These are phyloP conservation scores for Saccharomycopsis crataegensis DNA, from an alignment of 1,139 yeast species.

Conservation along the genomic window DNA sequence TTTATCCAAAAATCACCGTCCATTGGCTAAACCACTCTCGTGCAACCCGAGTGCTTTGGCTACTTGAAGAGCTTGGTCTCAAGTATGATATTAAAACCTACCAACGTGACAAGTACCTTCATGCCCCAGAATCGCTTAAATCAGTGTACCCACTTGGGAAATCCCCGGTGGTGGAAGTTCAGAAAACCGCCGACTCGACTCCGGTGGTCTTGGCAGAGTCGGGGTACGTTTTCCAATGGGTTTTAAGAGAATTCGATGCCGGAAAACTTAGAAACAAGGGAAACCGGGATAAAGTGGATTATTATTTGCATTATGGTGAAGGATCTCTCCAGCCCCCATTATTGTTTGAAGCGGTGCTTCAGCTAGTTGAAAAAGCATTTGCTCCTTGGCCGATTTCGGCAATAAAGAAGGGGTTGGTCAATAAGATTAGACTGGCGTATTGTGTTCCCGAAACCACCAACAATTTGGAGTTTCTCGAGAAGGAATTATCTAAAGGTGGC, in stretches of 20 bases:
- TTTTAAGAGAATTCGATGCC: conserved; percentile 38
- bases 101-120: conserved; percentile 35
- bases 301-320: conserved; percentile 48
- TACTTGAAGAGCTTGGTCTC: conserved; percentile 44
- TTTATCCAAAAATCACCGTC: conserved; percentile 22
- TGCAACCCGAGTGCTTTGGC: conserved; percentile 47
- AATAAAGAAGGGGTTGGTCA: conserved; percentile 35
- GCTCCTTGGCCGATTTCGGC: conserved; percentile 44
- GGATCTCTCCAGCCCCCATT: conserved; percentile 46
- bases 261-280: conserved; percentile 22
- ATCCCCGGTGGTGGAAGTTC: conserved; percentile 46
- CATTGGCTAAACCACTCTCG: conserved; percentile 46
- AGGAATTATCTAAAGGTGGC: conserved; percentile 30
- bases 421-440: conserved; percentile 37
- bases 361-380: conserved; percentile 23
- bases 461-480: conserved; percentile 38
- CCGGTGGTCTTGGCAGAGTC: conserved; percentile 35
- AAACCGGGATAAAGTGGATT: conserved; percentile 31
- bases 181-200: conserved; percentile 20
- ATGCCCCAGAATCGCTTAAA: conserved; percentile 37
- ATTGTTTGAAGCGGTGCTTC: conserved; percentile 28
- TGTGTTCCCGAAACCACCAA: conserved; percentile 37
- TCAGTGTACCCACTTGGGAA: conserved; percentile 52
- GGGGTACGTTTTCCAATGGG: conserved; percentile 41
- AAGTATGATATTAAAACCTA: conserved; percentile 46